phyloP scores from a whole-genome alignment of 139 green algal species.

The Pedinophyceae sp. region DNA sequence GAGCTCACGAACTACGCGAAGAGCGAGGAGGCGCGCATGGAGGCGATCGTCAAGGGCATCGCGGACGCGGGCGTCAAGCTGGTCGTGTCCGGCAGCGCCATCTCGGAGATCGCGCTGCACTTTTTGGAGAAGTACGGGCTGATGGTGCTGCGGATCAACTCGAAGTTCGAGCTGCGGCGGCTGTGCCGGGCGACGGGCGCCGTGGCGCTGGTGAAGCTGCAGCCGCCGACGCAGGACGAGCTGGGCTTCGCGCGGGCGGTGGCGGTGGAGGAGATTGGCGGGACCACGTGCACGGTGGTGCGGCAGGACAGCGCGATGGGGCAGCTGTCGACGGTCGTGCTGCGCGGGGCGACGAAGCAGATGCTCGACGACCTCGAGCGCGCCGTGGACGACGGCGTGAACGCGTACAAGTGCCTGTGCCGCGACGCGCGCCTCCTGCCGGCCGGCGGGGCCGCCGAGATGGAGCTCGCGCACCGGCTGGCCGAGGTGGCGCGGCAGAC shows the following conservation, averaged over 20 bases:
- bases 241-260: conserved; percentile 47
- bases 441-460: conserved; percentile 73
- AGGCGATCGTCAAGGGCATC: conserved; percentile 74
- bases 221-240: conserved; percentile 45
- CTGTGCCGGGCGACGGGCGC: conserved; percentile 75
- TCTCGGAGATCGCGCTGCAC: conserved; percentile 96
- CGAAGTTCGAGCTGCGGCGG: conserved; percentile 94
- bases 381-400: conserved; percentile 90
- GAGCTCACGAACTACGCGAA: conserved; percentile 85
- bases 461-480: conserved; percentile 49
- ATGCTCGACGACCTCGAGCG: conserved; percentile 89
- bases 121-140: conserved; percentile 87
- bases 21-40: conserved; percentile 75
- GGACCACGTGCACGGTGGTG: conserved; percentile 58
- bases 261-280: conserved; percentile 71
- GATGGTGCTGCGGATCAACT: conserved; percentile 68
- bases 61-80: conserved; percentile 50
- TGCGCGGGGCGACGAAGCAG: conserved; percentile 78
- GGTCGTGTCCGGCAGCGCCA: conserved; percentile 54
- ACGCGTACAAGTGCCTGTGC: conserved; percentile 82
- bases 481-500: neutral
- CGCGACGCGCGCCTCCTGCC: conserved; percentile 57
- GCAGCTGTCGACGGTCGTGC: conserved; percentile 68
- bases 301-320: conserved; percentile 40
- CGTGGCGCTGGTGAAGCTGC: conserved; percentile 46